phyloP scores from a whole-genome alignment of 768 basidiomycete genomes.

The Tricholomella constricta region DNA sequence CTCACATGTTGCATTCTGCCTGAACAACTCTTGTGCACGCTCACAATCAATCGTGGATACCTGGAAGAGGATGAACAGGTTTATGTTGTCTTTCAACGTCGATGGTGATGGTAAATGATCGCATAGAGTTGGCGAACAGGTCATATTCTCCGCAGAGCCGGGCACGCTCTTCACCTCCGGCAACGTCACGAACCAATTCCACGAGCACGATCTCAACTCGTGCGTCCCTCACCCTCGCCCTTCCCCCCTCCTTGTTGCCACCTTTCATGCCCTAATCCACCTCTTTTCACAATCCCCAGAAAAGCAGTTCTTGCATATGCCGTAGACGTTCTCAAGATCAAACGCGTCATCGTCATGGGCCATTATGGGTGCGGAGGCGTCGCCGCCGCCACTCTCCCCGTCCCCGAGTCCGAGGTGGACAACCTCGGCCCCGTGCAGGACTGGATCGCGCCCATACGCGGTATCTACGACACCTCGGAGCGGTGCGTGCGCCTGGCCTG shows the following conservation, averaged over 20 bases:
- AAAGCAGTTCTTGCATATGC: constrained; percentile 41
- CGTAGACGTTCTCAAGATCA: constrained; percentile 36
- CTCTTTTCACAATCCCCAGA: too few relatives aligned
- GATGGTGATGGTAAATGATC: too few relatives aligned
- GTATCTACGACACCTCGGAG: constrained; percentile 35
- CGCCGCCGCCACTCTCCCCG: constrained; percentile 29
- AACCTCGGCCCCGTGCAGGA: constrained; percentile 35
- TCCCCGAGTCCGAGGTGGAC: not conserved
- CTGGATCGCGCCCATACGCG: constrained; percentile 43
- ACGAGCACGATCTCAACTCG: constrained; percentile 36
- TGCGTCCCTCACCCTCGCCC: constrained; percentile 21
- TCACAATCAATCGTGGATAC: not conserved
- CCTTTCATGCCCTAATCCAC: not conserved
- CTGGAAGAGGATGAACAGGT: not conserved
- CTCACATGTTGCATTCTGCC: too few relatives aligned
- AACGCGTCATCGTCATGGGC: constrained; percentile 45
- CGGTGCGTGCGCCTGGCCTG: constrained; percentile 22
- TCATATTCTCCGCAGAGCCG: constrained; percentile 39
- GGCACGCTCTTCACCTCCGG: constrained; percentile 41
- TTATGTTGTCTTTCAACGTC: constrained; percentile 17
- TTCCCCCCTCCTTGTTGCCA: too few relatives aligned
- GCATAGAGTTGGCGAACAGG: constrained; percentile 37
- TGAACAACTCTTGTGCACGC: too few relatives aligned
- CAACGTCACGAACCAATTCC: constrained; percentile 44
- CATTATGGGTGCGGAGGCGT: constrained; percentile 48